Conservation (phyloP, 805 yeast species). For the Saccharomycopsis sp. region DNA sequence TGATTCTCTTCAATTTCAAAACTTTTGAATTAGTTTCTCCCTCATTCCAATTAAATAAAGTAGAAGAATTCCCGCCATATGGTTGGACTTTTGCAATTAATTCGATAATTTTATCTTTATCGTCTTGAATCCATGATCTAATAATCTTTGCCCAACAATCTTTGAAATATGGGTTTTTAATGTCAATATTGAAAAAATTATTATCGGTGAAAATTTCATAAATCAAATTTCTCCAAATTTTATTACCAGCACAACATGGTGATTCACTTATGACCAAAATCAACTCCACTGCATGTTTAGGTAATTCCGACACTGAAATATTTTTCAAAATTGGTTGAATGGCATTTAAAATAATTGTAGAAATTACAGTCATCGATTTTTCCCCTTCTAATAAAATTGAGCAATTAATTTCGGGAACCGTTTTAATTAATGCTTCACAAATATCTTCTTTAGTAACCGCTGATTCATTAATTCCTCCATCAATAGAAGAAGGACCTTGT, state of each 20-base stretch:
- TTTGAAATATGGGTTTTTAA: conserved; percentile 20
- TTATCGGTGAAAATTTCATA: conserved; percentile 56
- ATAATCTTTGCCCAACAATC: conserved; percentile 46
- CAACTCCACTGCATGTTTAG: conserved; percentile 34
- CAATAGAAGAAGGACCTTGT: too few relatives aligned
- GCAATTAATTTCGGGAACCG: conserved; percentile 31
- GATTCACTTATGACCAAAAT: conserved; percentile 27
- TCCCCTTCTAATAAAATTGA: conserved; percentile 48
- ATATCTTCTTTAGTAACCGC: conserved; percentile 32
- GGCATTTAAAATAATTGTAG: conserved; percentile 42
- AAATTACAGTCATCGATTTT: conserved; percentile 38
- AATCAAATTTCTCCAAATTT: conserved; percentile 53
- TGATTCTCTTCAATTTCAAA: conserved; percentile 47
- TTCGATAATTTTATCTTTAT: conserved; percentile 50
- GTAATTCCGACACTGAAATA: conserved; percentile 31
- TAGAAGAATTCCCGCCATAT: conserved; percentile 39
- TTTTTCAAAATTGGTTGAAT: conserved; percentile 43
- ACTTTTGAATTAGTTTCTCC: conserved; percentile 48
- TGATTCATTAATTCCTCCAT: not conserved
- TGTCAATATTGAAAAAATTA: conserved; percentile 36
- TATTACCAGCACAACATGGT: conserved; percentile 25
- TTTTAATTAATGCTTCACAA: conserved; percentile 30
- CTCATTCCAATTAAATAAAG: conserved; percentile 66
- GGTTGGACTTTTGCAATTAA: conserved; percentile 39
- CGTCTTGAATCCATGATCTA: conserved; percentile 51